Base-by-base conservation (phyloP, 805 yeast genomes). In the Candida insectalens region DNA sequence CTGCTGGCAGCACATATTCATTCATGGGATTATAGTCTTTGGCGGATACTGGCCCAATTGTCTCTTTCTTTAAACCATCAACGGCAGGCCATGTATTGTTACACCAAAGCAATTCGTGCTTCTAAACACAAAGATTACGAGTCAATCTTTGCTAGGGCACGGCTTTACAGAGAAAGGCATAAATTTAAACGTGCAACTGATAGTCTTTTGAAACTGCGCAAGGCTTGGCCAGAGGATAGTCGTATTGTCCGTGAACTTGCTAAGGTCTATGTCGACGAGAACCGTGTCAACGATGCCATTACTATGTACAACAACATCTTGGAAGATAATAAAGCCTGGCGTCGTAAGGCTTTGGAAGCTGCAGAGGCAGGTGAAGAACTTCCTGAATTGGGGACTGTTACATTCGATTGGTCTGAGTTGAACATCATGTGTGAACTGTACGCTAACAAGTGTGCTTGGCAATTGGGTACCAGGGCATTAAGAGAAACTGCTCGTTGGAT, bases 371-470 rank as follows among this genome's bases (percentile, higher is more conserved):
- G 29, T 10, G 10, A 9, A 10, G 47, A 49, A n/a, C 29, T 35
- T 5, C 34, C 41, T 3, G 43, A 44, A n/a, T 35, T 58, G 37
- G 42, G 42, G 30, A 55, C 55, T 19, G 67, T 84, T 1, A 54
- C 55, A 16, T 92, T 89, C 53, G 85, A 76, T 32, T 92, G 95
- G 94, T 80, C 94, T 0, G 88, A 83, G 39, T 63, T 89, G 31
- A 89, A 92, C 47, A 83, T 85, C 38, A 61, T 89, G 28, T 69
- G 83, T 6, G 97, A 92, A 47, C 60, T 89, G 25, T 81, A 82
- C 46, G 66, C 76, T n/a, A 72, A 74, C 34, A 79, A 75, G 36
- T 75, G 72, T 29, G 74, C 80, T 4, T 81, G 75, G 66, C 53
- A 53, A 7, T 61, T 70, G 8, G 92, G 88, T 1, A 68, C 85